Evolutionary conservation across 768 basidiomycete genomes (phyloP).

Genomic region (Paxillus ammoniavirescens): DNA sequence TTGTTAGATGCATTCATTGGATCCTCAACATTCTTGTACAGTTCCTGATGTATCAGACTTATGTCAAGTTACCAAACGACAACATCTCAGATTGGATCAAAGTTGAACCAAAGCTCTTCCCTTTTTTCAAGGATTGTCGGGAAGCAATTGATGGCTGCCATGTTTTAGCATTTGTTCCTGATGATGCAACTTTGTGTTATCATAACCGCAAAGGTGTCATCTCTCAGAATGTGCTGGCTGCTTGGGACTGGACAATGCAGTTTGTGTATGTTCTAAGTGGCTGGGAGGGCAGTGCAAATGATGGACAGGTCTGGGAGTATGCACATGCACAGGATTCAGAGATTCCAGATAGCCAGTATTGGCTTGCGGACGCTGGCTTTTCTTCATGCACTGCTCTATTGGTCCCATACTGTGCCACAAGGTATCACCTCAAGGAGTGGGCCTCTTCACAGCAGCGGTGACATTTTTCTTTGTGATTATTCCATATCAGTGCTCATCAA

Average conservation of each 20-base stretch:
- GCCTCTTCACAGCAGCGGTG: neutral
- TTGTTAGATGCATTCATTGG: too few relatives aligned
- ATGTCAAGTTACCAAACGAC: neutral
- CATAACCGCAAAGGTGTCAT: constrained; percentile 10
- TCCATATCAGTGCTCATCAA: neutral
- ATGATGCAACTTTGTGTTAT: neutral
- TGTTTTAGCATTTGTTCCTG: neutral
- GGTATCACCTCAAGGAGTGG: constrained; percentile 41
- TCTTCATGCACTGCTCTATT: constrained; percentile 24
- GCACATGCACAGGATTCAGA: neutral
- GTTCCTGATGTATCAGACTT: neutral
- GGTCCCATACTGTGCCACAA: constrained; percentile 35
- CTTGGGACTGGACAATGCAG: constrained; percentile 6
- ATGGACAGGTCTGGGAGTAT: constrained; percentile 6
- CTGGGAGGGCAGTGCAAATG: constrained; percentile 13
- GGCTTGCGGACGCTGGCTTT: constrained; percentile 3
- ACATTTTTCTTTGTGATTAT: too few relatives aligned
- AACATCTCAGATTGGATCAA: neutral
- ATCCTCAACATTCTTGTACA: neutral
- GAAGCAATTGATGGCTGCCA: neutral
- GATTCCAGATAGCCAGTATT: neutral
- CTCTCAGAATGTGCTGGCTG: constrained; percentile 13
- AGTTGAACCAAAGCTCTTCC: neutral
- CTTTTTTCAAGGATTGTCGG: neutral
- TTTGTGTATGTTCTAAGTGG: constrained; percentile 12